These are phyloP conservation scores for Metschnikowia continentalis DNA, from an alignment of 805 yeast species.

Conservation along the genomic window DNA sequence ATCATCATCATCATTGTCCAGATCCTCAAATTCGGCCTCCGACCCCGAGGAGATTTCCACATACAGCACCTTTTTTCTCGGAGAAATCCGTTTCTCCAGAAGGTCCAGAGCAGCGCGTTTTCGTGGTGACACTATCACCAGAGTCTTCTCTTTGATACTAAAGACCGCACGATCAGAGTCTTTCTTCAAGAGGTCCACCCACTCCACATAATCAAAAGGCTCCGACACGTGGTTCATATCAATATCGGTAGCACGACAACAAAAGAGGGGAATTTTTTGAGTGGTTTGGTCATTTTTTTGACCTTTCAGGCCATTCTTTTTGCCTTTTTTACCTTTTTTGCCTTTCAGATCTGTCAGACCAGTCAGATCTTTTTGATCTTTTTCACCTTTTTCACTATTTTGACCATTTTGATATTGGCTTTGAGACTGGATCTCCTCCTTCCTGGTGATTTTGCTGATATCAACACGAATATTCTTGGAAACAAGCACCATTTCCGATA, in stretches of 20 bases:
- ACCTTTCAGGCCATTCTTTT: too few species aligned
- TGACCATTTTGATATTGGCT: conserved; percentile 21
- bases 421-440: conserved; percentile 42
- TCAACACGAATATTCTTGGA: conserved; percentile 44
- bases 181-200: conserved; percentile 18
- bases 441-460: conserved; percentile 39
- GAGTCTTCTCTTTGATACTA: conserved; percentile 12
- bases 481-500: conserved; percentile 50
- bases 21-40: neutral
- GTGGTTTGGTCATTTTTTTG: too few species aligned
- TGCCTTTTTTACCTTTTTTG: too few species aligned
- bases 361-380: too few species aligned
- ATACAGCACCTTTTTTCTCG: neutral
- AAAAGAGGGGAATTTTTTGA: conserved; percentile 17
- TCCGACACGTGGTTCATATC: conserved; percentile 31
- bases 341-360: too few species aligned
- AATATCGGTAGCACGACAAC: conserved; percentile 41
- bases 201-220: conserved; percentile 37
- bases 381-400: too few species aligned
- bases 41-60: conserved; percentile 6
- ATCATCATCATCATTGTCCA: too few species aligned
- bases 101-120: conserved; percentile 5
- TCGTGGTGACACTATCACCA: conserved; percentile 16
- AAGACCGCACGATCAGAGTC: conserved; percentile 9
- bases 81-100: neutral